phyloP scores from a whole-genome alignment of 129 eudicot species.

The Solidago caesia region DNA sequence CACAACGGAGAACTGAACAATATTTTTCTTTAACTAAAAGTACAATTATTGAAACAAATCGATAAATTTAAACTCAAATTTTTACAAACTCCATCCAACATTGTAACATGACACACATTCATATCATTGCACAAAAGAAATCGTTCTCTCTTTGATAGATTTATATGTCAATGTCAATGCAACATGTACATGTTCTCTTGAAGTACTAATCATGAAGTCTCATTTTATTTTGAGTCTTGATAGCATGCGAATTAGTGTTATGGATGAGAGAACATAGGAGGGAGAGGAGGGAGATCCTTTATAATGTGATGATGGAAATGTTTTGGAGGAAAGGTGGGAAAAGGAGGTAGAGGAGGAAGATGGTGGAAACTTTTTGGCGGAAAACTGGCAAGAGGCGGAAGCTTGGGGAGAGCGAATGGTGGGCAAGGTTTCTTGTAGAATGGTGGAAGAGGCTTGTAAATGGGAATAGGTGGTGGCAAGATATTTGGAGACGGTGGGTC shows the following conservation, averaged over 20 bases:
- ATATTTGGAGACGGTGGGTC: constrained; percentile 5
- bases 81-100: constrained; percentile 16
- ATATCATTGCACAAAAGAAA: not conserved
- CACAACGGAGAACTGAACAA: not conserved
- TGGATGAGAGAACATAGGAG: constrained; percentile 39
- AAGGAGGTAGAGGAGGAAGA: constrained; percentile 25
- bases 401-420: constrained; percentile 36
- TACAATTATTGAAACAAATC: constrained; percentile 11
- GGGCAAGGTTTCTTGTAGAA: constrained; percentile 43
- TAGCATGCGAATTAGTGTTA: constrained; percentile 17
- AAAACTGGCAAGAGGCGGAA: constrained; percentile 32
- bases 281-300: constrained; percentile 34
- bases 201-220: constrained; percentile 21
- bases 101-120: not conserved
- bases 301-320: constrained; percentile 39
- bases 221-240: constrained; percentile 13
- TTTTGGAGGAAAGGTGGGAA: constrained; percentile 36
- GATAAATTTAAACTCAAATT: constrained; percentile 17
- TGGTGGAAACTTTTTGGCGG: constrained; percentile 39
- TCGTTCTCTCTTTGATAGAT: not conserved
- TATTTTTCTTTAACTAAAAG: not conserved
- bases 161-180: too few species aligned
- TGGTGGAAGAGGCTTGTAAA: constrained; percentile 35
- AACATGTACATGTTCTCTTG: constrained; percentile 10
- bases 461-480: constrained; percentile 26